A percentile compares a stretch with the other conserved stretches of the same genome.
These are phyloP conservation scores for Pythium utonaiense DNA, from an alignment of 352 stramenopile genomes.

Conservation along the genomic window DNA sequence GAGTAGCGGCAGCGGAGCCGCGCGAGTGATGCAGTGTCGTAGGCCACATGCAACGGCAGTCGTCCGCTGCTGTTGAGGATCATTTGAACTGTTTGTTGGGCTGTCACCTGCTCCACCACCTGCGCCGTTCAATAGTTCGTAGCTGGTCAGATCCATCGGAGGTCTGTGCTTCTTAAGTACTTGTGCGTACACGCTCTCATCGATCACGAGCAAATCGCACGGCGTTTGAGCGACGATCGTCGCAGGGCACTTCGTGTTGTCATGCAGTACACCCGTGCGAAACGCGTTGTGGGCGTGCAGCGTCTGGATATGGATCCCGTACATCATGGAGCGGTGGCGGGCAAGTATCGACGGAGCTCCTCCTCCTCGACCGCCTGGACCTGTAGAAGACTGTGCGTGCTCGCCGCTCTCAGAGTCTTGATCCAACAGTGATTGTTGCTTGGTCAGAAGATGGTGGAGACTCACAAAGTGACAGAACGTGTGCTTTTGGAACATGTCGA, in stretches of 20 bases:
- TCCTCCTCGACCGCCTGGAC: background rate
- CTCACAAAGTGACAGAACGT: slow-evolving; percentile 45
- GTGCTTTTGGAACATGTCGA: slow-evolving; percentile 64
- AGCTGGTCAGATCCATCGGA: slow-evolving; percentile 30
- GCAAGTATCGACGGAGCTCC: slow-evolving; percentile 9
- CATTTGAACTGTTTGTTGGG: background rate
- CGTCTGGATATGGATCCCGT: slow-evolving; percentile 58
- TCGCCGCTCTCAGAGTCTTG: slow-evolving; percentile 13
- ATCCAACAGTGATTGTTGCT: slow-evolving; percentile 21
- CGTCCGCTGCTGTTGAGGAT: background rate
- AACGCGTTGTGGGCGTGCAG: slow-evolving; percentile 49
- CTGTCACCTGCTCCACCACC: background rate
- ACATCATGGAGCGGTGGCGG: slow-evolving; percentile 36
- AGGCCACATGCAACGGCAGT: background rate
- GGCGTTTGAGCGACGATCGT: slow-evolving; percentile 54
- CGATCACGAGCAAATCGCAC: slow-evolving; percentile 47
- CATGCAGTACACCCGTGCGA: slow-evolving; percentile 45
- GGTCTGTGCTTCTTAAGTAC: slow-evolving; percentile 36
- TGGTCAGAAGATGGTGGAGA: slow-evolving; percentile 25
- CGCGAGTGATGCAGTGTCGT: background rate
- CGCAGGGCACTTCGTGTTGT: slow-evolving; percentile 36
- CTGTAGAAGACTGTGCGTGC: background rate
- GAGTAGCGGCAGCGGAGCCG: slow-evolving; percentile 13
- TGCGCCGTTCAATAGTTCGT: background rate
- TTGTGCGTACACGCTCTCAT: slow-evolving; percentile 37